Base-by-base conservation (phyloP, 768 basidiomycete genomes). In the Hericium coralloides region DNA sequence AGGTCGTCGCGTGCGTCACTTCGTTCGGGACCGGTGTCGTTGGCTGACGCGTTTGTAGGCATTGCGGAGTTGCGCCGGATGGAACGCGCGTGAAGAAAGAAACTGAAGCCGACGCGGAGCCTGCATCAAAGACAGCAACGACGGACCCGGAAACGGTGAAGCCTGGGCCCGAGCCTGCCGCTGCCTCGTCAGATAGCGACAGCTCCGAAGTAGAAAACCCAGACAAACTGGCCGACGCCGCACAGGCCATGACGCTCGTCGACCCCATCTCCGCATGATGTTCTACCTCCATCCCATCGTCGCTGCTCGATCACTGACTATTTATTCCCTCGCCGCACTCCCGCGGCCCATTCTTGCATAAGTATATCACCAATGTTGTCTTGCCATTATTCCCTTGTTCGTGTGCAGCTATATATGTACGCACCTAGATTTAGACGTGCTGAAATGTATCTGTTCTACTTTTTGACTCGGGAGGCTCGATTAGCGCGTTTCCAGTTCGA, bases 1-100 rank as follows among this genome's bases (percentile, higher is more conserved):
- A 87, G 63, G 76, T 93, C 23, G 76, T 88, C 43, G 71, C 78
- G 87, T 89, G 71, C 59, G 79, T 73, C 22, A 12, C 8, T 23
- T 48, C 48, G 18, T 10, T 41, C n/a, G 39, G 39, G 12, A 10
- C 43, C 15, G 12, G 12, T 20, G 47, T 49, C 51, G 39, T 47
- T n/a, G 0, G 18, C 20, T 22, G 57, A 10, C 18, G 0, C 18
- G 15, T 12, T 50, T 9, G 22, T 58, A 70, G 69, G 15, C 54
- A 55, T 18, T 71, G 69, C 39, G 64, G 64, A 18, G 64, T 71
- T 20, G 69, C 69, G 10, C 63, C 69, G 2, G 69, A 71, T 43
- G 69, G 69, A 3, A 71, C 69, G 1, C 64, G 69, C 10, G 39
- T 65, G 4, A 31, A 49, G 18, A 36, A 37, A 17, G 43, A 45